Conservation (phyloP, 768 basidiomycete species). For the Chlorophyllum brunneum region DNA sequence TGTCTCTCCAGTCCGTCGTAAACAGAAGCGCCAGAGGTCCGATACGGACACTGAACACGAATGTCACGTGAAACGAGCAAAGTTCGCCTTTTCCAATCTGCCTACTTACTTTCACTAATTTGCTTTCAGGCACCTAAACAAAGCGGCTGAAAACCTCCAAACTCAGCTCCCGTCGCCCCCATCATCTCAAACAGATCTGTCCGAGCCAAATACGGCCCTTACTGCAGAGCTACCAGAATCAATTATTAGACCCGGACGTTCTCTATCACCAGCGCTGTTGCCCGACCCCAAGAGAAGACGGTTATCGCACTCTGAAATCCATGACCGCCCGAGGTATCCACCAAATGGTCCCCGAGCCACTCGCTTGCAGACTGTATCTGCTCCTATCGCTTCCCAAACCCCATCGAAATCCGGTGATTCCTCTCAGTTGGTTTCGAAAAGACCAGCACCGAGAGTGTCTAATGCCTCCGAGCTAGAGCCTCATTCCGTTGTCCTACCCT, state of each 20-base stretch:
- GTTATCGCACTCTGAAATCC: background rate
- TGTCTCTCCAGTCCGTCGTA: no score
- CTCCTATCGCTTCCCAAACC: constrained; percentile 6
- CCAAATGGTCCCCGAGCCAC: background rate
- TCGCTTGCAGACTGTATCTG: constrained; percentile 5
- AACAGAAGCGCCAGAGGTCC: no score
- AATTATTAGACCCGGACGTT: background rate
- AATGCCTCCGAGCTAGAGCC: no score
- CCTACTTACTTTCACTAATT: no score
- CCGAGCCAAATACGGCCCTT: background rate
- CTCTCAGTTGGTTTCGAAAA: no score
- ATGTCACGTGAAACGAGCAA: no score
- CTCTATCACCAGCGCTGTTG: background rate
- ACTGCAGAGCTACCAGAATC: background rate
- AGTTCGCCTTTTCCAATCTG: background rate
- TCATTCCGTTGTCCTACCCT: no score
- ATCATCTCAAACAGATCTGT: background rate
- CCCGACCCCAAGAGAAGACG: background rate
- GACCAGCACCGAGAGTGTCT: no score
- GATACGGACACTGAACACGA: no score
- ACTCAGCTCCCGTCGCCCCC: background rate
- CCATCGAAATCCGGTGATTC: no score
- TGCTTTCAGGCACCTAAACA: no score
- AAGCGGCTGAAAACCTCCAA: no score
- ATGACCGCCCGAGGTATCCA: background rate